Evolutionary conservation across 2,329 filamentous ascomycete genomes (phyloP).

Genomic region (Apiospora koreana): DNA sequence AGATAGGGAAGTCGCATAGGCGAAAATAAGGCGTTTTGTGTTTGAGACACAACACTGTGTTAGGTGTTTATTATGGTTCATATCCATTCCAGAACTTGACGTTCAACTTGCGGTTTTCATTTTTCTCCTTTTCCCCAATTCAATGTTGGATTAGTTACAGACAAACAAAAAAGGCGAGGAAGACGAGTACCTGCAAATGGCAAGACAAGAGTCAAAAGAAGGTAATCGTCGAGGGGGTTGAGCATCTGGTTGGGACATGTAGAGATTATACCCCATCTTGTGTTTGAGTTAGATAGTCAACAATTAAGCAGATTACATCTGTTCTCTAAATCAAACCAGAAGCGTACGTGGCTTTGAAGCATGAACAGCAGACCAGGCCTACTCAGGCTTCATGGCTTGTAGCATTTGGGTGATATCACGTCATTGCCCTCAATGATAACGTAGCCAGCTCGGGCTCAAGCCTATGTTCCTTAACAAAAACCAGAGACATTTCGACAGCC

Average conservation of each 20-base stretch:
- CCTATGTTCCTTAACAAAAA: not conserved
- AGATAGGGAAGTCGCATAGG: not conserved
- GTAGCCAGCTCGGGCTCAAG: not conserved
- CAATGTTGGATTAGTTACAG: not conserved
- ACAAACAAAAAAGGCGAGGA: not conserved
- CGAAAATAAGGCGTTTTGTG: constrained; percentile 8
- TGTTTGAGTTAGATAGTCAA: not conserved
- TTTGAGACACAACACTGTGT: not conserved
- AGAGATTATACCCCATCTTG: not conserved
- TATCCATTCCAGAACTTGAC: not conserved
- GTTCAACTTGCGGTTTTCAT: not conserved
- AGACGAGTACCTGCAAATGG: not conserved
- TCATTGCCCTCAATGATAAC: not conserved
- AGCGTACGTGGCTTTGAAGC: not conserved
- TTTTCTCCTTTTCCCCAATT: not conserved
- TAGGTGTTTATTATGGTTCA: not conserved
- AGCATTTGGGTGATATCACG: not conserved
- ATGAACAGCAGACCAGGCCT: not conserved
- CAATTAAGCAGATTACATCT: not conserved
- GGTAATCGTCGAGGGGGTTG: not conserved
- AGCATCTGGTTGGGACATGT: not conserved
- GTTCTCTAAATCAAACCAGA: not conserved
- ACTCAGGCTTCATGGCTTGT: too few species aligned
- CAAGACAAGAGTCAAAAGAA: not conserved
- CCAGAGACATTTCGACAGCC: too few species aligned